phyloP scores from a whole-genome alignment of 495 filamentous ascomycete genomes.

The Amniculicola lignicola region DNA sequence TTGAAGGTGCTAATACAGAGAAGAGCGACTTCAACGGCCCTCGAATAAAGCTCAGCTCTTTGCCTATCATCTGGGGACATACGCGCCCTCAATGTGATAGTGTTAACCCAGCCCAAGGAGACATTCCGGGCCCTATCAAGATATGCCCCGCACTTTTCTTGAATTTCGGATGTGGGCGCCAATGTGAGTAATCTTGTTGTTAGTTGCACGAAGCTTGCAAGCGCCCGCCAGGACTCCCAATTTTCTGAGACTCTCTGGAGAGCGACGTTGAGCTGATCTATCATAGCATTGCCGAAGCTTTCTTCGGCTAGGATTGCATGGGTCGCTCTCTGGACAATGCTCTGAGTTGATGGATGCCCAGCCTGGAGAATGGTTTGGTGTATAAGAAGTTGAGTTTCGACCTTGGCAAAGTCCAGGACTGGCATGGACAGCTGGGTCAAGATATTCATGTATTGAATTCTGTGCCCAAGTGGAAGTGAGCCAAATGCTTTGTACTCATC shows the following conservation, averaged over 20 bases:
- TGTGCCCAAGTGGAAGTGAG: conserved; percentile 25
- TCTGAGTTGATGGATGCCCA: conserved; percentile 3
- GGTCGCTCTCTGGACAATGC: not conserved
- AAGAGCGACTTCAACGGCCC: conserved; percentile 27
- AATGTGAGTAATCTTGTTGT: conserved; percentile 19
- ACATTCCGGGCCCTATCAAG: conserved; percentile 11
- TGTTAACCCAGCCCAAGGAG: conserved; percentile 13
- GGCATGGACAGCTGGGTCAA: conserved; percentile 23
- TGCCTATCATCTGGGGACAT: not conserved
- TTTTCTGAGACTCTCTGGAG: conserved; percentile 23
- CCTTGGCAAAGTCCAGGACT: conserved; percentile 26
- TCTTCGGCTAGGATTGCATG: conserved; percentile 19
- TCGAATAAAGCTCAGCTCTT: conserved; percentile 15
- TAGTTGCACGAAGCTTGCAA: conserved; percentile 20
- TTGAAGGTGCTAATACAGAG: conserved; percentile 25
- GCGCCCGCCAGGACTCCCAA: conserved; percentile 28
- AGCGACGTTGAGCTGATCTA: conserved; percentile 6
- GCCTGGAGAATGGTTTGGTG: conserved; percentile 31
- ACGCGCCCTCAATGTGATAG: conserved; percentile 12
- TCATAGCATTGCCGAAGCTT: not conserved
- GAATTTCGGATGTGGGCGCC: not conserved
- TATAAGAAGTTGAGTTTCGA: conserved; percentile 26
- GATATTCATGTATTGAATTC: conserved; percentile 35
- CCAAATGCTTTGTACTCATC: conserved; percentile 32
- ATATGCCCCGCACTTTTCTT: conserved; percentile 1